Evolutionary conservation across 2,329 filamentous ascomycete genomes (phyloP), one percentile per base, ranked within the genome.

Genomic region (Fonsecaea pedrosoi): DNA sequence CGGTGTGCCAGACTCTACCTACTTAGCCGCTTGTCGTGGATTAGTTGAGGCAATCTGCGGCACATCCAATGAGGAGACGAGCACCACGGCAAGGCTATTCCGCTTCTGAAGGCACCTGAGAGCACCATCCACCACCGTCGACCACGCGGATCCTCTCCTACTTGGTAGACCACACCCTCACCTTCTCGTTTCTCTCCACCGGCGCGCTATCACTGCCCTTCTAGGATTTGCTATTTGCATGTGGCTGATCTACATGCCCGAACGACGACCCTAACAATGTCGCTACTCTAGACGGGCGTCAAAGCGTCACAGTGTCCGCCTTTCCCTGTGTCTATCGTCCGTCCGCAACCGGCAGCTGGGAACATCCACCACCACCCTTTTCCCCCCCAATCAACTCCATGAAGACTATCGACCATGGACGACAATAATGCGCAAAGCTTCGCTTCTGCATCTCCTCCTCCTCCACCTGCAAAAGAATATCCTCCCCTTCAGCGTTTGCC

Each of bases 181-280:
- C 48, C 48, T 30, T 55, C 35, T 55, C n/a, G 12, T 18, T 34
- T 21, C 54, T 55, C 54, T 56, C 56, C 60, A 66, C 32, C 32
- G 32, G 25, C 38, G 45, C 48, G 21, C 45, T 40, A 40, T 54
- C 59, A 42, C 37, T 61, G 21, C 42, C 37, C 25, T 34, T 56
- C 45, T 40, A 45, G 55, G 59, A 61, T 61, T 61, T 45, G 59
- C 68, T 61, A 68, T 67, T 58, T 58, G 60, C 59, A 62, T 67
- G 68, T 70, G 68, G 68, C 68, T 70, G 66, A 70, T 70, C 69
- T 65, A 54, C 64, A 50, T 66, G 59, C 53, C 32, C 64, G 53
- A 66, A 67, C 54, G 56, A 70, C 65, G 69, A 50, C 50, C 53
- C 64, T 62, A 68, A 67, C 54, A 54, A 70, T 69, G 69, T 70